A percentile compares a stretch with the other conserved stretches of the same genome.
Conservation (phyloP, 495 filamentous ascomycete species). For the Tuber indicum region DNA sequence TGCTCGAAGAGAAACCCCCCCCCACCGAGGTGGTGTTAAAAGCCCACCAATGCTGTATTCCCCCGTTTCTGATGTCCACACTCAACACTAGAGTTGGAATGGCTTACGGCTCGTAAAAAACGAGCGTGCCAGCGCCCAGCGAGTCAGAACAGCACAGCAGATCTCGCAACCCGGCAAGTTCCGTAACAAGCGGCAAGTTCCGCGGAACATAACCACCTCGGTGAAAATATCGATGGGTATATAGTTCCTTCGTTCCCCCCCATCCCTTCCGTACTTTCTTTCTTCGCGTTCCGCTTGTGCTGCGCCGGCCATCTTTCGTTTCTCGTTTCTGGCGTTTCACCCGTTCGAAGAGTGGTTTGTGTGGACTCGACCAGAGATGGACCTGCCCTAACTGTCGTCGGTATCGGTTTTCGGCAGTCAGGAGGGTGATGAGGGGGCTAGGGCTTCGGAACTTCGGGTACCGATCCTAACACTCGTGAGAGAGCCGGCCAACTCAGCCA, state of each 20-base stretch:
- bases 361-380: not conserved
- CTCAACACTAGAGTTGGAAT: not conserved
- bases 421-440: not conserved
- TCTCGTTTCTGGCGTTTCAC: not conserved
- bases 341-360: not conserved
- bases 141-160: not conserved
- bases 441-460: not conserved
- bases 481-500: not conserved
- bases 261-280: not conserved
- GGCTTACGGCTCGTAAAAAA: not conserved
- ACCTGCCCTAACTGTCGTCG: not conserved
- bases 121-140: not conserved
- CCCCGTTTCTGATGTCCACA: not conserved
- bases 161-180: not conserved
- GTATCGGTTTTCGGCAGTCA: not conserved
- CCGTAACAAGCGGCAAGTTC: conserved; percentile 14
- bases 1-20: not conserved
- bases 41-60: not conserved
- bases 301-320: not conserved
- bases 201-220: conserved; percentile 1
- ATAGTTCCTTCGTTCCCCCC: not conserved
- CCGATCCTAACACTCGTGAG: not conserved
- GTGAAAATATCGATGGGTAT: conserved; percentile 17
- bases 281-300: not conserved
- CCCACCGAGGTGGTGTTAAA: not conserved